Percentiles rank a stretch among this genome's conserved stretches.
Evolutionary conservation across 345 rosid genomes (phyloP).

Genomic region (Gossypium sturtianum): DNA sequence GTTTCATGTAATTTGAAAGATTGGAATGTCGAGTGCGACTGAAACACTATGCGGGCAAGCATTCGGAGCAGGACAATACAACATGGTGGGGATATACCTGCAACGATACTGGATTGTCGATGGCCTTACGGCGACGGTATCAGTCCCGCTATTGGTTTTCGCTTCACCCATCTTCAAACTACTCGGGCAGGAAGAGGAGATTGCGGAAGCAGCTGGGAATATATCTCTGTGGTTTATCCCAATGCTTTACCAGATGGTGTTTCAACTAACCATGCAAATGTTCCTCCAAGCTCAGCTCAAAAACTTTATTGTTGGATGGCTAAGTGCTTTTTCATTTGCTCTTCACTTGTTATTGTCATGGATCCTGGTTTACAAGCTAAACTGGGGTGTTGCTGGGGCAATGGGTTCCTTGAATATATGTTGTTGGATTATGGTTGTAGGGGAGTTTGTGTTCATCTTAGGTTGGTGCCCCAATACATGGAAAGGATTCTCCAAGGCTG

Average conservation of each 20-base stretch:
- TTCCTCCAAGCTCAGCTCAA: constrained; percentile 14
- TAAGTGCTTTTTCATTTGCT: background rate
- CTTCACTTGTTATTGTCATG: constrained; percentile 5
- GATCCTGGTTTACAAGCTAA: background rate
- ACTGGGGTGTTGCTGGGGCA: constrained; percentile 19
- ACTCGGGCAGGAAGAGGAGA: constrained; percentile 1
- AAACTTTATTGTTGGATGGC: constrained; percentile 6
- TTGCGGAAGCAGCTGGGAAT: background rate
- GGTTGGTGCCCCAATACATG: constrained; percentile 24
- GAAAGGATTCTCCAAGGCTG: constrained; percentile 19
- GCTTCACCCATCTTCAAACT: constrained; percentile 9
- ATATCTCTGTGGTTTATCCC: constrained; percentile 1
- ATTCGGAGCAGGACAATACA: constrained; percentile 3
- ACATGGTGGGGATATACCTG: constrained; percentile 13
- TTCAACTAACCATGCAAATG: constrained; percentile 3
- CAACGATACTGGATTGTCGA: constrained; percentile 1
- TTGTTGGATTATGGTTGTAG: background rate
- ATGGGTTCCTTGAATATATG: constrained; percentile 13
- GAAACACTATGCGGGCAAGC: constrained; percentile 10
- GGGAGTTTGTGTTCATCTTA: constrained; percentile 12
- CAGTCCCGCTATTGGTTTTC: background rate
- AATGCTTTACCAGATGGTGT: background rate
- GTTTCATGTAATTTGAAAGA: background rate
- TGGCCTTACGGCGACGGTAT: background rate
- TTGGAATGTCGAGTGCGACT: constrained; percentile 10